A percentile compares a stretch with the other conserved stretches of the same genome.
Evolutionary conservation across 805 yeast genomes (phyloP).

Genomic region (Yarrowia phangngaensis): DNA sequence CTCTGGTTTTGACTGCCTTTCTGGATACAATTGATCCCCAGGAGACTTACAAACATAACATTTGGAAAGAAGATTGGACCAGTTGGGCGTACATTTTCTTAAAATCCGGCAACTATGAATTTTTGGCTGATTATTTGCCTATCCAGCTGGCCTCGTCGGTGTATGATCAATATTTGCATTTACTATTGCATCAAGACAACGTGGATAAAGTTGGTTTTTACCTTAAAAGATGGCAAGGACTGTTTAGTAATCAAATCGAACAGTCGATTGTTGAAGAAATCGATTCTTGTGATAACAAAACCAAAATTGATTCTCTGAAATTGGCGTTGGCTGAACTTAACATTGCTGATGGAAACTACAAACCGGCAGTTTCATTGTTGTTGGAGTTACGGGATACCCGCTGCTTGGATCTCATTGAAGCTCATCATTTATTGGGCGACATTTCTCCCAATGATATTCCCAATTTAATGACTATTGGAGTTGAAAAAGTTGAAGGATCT

Average conservation of each 20-base stretch:
- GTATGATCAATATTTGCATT: conserved; percentile 50
- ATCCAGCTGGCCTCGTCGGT: conserved; percentile 37
- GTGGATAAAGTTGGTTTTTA: conserved; percentile 43
- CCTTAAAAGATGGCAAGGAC: conserved; percentile 55
- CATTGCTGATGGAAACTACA: conserved; percentile 54
- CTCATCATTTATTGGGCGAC: conserved; percentile 55
- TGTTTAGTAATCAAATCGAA: conserved; percentile 51
- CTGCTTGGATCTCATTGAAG: conserved; percentile 55
- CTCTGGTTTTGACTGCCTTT: conserved; percentile 40
- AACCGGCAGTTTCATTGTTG: conserved; percentile 61
- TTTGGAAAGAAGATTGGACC: conserved; percentile 53
- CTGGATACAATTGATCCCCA: conserved; percentile 6
- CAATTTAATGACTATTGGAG: conserved; percentile 13
- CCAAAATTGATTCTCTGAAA: conserved; percentile 31
- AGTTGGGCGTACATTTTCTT: conserved; percentile 56
- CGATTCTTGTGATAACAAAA: conserved; percentile 34
- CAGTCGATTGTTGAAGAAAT: conserved; percentile 47
- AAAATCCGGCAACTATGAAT: conserved; percentile 45
- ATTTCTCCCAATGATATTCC: conserved; percentile 18
- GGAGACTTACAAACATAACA: conserved; percentile 1
- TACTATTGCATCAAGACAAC: conserved; percentile 43
- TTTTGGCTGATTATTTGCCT: conserved; percentile 59
- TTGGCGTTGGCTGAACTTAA: conserved; percentile 45
- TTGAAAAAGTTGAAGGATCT: conserved; percentile 33
- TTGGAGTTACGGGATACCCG: conserved; percentile 52